Evolutionary conservation across 2,329 filamentous ascomycete species (phyloP).

Genomic region (Ceratocystis papillata): DNA sequence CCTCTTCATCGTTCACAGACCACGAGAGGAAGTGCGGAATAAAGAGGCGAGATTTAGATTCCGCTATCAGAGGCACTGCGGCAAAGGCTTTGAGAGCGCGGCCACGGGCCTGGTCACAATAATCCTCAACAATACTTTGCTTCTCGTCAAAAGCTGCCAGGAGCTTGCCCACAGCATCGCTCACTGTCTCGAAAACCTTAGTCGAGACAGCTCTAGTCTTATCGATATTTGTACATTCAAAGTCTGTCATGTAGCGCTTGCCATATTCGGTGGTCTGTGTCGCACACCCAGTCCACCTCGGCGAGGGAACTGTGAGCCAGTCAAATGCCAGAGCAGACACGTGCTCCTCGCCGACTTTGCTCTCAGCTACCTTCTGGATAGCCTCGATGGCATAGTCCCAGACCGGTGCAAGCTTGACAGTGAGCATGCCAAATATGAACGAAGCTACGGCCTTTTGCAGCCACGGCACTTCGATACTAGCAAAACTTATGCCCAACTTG

Average conservation of each 20-base stretch:
- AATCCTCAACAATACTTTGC: constrained; percentile 44
- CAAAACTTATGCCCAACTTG: constrained; percentile 58
- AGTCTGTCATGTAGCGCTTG: constrained; percentile 51
- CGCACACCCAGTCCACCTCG: constrained; percentile 41
- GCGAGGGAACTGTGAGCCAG: constrained; percentile 58
- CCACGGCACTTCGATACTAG: constrained; percentile 50
- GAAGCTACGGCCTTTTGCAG: constrained; percentile 61
- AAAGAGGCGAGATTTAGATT: constrained; percentile 73
- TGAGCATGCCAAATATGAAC: constrained; percentile 82
- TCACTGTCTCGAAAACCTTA: constrained; percentile 43
- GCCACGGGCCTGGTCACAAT: constrained; percentile 50
- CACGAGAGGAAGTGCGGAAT: constrained; percentile 80
- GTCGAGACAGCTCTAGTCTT: constrained; percentile 45
- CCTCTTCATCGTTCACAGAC: constrained; percentile 47
- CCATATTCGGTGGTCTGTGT: constrained; percentile 31
- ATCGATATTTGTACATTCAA: constrained; percentile 70
- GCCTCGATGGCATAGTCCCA: constrained; percentile 77
- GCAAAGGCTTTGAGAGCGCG: constrained; percentile 72
- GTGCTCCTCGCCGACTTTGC: constrained; percentile 58
- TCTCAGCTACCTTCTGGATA: constrained; percentile 62
- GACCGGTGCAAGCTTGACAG: constrained; percentile 69
- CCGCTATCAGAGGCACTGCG: constrained; percentile 63
- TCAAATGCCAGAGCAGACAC: constrained; percentile 63
- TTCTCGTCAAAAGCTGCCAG: constrained; percentile 52
- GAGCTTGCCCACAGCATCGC: constrained; percentile 48